Percentiles rank a stretch among this genome's conserved stretches.
phyloP scores from a whole-genome alignment of 805 yeast genomes.

The Saccharomycopsis sp. region DNA sequence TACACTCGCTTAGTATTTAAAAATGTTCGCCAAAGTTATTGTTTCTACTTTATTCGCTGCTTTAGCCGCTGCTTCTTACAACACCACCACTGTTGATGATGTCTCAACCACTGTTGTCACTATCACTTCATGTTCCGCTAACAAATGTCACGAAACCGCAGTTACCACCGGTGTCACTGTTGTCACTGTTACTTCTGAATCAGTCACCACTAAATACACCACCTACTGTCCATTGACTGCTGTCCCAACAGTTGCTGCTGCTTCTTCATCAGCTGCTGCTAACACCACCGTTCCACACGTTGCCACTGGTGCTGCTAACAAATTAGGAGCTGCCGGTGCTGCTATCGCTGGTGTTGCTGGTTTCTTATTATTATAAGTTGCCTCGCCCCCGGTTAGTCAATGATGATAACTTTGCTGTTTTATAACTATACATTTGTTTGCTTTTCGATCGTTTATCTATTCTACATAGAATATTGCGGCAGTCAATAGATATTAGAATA shows the following conservation, averaged over 20 bases:
- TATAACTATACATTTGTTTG: too few species aligned
- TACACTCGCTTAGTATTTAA: constrained; percentile 4
- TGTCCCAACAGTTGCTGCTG: background rate
- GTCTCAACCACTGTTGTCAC: constrained; percentile 27
- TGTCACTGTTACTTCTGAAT: constrained; percentile 24
- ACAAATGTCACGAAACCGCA: constrained; percentile 28
- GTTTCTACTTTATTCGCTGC: constrained; percentile 22
- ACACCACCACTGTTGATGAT: constrained; percentile 22
- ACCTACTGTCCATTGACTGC: constrained; percentile 15
- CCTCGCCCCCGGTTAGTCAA: too few species aligned
- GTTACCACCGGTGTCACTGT: constrained; percentile 27
- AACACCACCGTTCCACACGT: constrained; percentile 11
- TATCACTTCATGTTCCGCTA: constrained; percentile 26
- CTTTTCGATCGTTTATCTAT: too few species aligned
- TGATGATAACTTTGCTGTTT: too few species aligned
- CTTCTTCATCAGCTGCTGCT: constrained; percentile 6
- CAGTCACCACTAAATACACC: constrained; percentile 18
- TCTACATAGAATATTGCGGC: too few species aligned
- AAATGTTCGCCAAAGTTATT: constrained; percentile 15
- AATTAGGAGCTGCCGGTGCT: constrained; percentile 21
- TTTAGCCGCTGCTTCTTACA: constrained; percentile 23
- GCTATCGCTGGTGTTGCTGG: constrained; percentile 23
- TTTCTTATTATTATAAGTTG: constrained; percentile 20
- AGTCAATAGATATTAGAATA: too few species aligned
- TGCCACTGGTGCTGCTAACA: constrained; percentile 21